phyloP scores from a whole-genome alignment of 495 filamentous ascomycete genomes.

The Parmelia sp. region DNA sequence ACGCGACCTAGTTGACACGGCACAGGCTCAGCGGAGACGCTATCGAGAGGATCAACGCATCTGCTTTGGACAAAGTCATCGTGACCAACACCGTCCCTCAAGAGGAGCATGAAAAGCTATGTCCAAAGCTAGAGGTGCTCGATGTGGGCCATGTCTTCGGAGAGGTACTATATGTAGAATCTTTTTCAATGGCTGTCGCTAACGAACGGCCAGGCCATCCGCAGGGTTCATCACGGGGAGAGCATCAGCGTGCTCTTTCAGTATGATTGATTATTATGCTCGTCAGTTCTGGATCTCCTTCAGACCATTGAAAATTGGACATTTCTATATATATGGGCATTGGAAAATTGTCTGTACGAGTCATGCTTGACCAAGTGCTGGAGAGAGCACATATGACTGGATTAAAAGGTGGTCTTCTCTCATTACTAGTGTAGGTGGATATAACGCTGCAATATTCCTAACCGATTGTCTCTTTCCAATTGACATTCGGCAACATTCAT shows the following conservation, averaged over 20 bases:
- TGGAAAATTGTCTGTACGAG: slow-evolving; percentile 3
- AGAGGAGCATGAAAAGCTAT: slow-evolving; percentile 63
- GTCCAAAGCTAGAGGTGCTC: slow-evolving; percentile 83
- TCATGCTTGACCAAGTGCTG: slow-evolving; percentile 33
- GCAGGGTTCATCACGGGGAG: slow-evolving; percentile 94
- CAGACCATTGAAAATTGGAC: background rate
- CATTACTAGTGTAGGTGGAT: background rate
- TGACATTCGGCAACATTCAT: background rate
- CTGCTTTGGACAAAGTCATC: slow-evolving; percentile 80
- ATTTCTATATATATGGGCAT: background rate
- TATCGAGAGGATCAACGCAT: slow-evolving; percentile 86
- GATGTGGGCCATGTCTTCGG: slow-evolving; percentile 91
- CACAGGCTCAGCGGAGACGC: slow-evolving; percentile 74
- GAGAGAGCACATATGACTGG: slow-evolving; percentile 23
- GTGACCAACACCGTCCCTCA: slow-evolving; percentile 95
- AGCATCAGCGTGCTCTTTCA: slow-evolving; percentile 96
- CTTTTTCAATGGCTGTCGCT: slow-evolving; percentile 4
- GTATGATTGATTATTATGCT: slow-evolving; percentile 51
- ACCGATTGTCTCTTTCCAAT: background rate
- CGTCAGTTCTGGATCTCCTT: background rate
- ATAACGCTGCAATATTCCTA: background rate
- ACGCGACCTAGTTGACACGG: background rate
- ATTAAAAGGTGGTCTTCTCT: slow-evolving; percentile 6
- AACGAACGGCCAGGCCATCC: slow-evolving; percentile 61
- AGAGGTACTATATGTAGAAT: slow-evolving; percentile 51